phyloP scores from a whole-genome alignment of 2,329 filamentous ascomycete species.

The Metarhizium guizhouense region DNA sequence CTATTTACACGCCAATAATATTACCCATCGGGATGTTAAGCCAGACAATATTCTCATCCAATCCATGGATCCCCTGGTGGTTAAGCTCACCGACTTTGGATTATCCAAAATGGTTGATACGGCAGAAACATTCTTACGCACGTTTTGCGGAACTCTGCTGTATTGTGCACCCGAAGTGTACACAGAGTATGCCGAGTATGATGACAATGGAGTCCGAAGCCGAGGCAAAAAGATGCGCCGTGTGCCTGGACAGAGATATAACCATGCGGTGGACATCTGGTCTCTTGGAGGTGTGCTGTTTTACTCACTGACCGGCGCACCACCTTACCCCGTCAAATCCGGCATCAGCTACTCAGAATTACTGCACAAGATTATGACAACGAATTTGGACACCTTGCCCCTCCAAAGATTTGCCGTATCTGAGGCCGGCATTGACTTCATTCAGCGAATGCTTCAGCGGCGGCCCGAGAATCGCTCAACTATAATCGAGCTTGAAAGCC shows the following conservation, averaged over 20 bases:
- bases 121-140: conserved; percentile 85
- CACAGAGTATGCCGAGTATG: conserved; percentile 58
- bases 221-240: conserved; percentile 56
- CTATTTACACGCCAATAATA: conserved; percentile 79
- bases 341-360: conserved; percentile 72
- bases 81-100: conserved; percentile 95
- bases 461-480: conserved; percentile 71
- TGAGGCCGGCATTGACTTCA: conserved; percentile 59
- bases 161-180: conserved; percentile 98
- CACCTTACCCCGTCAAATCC: conserved; percentile 72
- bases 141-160: conserved; percentile 89
- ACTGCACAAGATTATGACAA: conserved; percentile 79
- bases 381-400: conserved; percentile 55
- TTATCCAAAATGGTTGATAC: conserved; percentile 90
- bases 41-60: conserved; percentile 93
- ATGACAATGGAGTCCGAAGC: conserved; percentile 58
- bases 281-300: conserved; percentile 90
- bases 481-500: conserved; percentile 57
- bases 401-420: conserved; percentile 54
- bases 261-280: conserved; percentile 92
- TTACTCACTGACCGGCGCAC: conserved; percentile 67
- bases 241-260: conserved; percentile 58
- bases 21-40: conserved; percentile 97
- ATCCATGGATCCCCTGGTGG: conserved; percentile 60
- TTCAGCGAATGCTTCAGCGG: conserved; percentile 71